These are phyloP conservation scores for Copromyces sp. DNA, from an alignment of 495 filamentous ascomycete species.

Conservation along the genomic window DNA sequence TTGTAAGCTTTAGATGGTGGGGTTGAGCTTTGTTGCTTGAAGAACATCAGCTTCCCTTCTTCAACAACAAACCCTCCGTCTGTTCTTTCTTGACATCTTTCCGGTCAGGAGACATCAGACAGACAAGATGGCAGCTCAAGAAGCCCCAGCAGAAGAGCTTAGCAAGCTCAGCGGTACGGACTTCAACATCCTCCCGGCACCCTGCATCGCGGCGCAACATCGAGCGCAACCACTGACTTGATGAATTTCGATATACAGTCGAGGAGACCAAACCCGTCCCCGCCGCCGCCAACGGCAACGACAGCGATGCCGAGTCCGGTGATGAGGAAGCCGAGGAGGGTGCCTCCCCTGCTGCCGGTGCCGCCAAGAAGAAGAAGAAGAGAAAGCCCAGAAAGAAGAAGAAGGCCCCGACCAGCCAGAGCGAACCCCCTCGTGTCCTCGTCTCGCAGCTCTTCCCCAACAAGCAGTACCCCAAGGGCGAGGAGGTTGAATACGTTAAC, in stretches of 20 bases:
- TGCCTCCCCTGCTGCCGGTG: constrained; percentile 27
- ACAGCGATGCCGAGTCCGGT: constrained; percentile 48
- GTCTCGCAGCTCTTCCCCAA: constrained; percentile 68
- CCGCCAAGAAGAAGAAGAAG: constrained; percentile 58
- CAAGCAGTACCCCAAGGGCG: constrained; percentile 63
- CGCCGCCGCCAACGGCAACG: constrained; percentile 42
- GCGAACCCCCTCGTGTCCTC: constrained; percentile 64
- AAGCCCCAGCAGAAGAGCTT: constrained; percentile 29
- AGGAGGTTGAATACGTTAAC: constrained; percentile 66
- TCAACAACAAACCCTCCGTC: not conserved
- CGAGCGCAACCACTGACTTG: not conserved
- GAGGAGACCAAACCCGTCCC: constrained; percentile 35
- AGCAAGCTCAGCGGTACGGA: constrained; percentile 33
- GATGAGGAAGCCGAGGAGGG: constrained; percentile 49
- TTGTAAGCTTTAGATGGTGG: not conserved
- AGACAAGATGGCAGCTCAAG: constrained; percentile 34
- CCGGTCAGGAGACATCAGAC: not conserved
- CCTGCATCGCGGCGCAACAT: constrained; percentile 7
- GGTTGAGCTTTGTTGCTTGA: not conserved
- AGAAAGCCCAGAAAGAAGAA: constrained; percentile 81
- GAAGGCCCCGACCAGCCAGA: constrained; percentile 63
- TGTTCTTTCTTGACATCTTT: not conserved
- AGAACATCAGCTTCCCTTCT: not conserved
- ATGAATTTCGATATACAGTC: constrained; percentile 13
- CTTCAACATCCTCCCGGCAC: not conserved